Evolutionary conservation across 176 grass and related monocot species (phyloP).

Genomic region (Lolium rigidum): DNA sequence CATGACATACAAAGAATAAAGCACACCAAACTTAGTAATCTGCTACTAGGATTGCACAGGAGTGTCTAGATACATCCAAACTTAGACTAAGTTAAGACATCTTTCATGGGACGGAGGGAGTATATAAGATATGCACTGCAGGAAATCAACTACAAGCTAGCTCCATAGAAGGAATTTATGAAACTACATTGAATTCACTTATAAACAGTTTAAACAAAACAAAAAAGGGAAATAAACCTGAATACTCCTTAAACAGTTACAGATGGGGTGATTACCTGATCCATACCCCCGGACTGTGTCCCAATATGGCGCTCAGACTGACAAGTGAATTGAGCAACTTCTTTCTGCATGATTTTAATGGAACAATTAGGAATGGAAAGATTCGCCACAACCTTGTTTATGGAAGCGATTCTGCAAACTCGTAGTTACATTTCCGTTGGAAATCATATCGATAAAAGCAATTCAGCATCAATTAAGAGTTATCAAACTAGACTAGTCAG

Average conservation of each 20-base stretch:
- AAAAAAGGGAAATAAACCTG: not conserved
- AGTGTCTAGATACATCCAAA: not conserved
- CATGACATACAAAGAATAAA: not conserved
- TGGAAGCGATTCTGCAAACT: not conserved
- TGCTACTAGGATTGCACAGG: not conserved
- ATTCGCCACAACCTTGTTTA: not conserved
- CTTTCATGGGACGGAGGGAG: no score
- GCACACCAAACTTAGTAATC: not conserved
- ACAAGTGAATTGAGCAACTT: slow-evolving; percentile 95
- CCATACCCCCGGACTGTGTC: slow-evolving; percentile 96
- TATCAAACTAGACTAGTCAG: not conserved
- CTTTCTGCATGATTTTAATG: slow-evolving; percentile 77
- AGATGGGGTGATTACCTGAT: slow-evolving; percentile 63
- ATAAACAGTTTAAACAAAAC: not conserved
- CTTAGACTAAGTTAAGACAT: no score
- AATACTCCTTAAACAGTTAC: not conserved
- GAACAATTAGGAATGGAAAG: slow-evolving; percentile 18
- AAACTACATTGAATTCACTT: not conserved
- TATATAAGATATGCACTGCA: not conserved
- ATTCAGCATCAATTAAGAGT: not conserved
- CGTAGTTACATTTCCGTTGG: not conserved
- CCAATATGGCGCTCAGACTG: slow-evolving; percentile 90
- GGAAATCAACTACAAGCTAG: slow-evolving; percentile 18
- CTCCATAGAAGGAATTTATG: not conserved
- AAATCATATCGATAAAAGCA: not conserved